Evolutionary conservation across 164 flowering plant species (phyloP).

Genomic region (Chimonanthus salicifolius): DNA sequence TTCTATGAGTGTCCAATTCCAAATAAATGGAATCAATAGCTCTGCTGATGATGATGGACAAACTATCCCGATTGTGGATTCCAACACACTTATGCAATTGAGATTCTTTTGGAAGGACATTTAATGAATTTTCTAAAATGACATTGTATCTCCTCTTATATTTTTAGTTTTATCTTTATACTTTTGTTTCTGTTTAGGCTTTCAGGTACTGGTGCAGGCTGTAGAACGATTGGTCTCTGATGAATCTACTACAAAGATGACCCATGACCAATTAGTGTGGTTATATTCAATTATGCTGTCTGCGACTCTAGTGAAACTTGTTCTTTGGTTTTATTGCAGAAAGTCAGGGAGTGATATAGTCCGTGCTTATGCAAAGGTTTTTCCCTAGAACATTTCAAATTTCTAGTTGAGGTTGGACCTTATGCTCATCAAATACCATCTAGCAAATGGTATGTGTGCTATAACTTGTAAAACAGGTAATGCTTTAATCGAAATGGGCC

Average conservation of each 20-base stretch:
- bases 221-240: constrained; percentile 58
- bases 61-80: too few species aligned
- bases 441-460: not conserved
- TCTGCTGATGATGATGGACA: too few species aligned
- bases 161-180: not conserved
- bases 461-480: not conserved
- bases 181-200: constrained; percentile 42
- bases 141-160: not conserved
- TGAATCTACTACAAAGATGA: constrained; percentile 46
- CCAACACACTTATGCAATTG: too few species aligned
- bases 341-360: constrained; percentile 77
- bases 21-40: too few species aligned
- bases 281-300: constrained; percentile 66
- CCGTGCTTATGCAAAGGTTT: constrained; percentile 96
- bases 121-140: constrained; percentile 1
- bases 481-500: not conserved
- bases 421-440: not conserved
- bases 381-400: not conserved
- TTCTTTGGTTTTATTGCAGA: constrained; percentile 82
- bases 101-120: not conserved
- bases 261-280: constrained; percentile 56
- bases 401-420: not conserved
- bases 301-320: constrained; percentile 74
- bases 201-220: constrained; percentile 79
- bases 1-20: too few species aligned